A percentile compares a stretch with the other conserved stretches of the same genome.
Conservation (phyloP, 108 stramenopile species). For the Conticribra guillardii region DNA sequence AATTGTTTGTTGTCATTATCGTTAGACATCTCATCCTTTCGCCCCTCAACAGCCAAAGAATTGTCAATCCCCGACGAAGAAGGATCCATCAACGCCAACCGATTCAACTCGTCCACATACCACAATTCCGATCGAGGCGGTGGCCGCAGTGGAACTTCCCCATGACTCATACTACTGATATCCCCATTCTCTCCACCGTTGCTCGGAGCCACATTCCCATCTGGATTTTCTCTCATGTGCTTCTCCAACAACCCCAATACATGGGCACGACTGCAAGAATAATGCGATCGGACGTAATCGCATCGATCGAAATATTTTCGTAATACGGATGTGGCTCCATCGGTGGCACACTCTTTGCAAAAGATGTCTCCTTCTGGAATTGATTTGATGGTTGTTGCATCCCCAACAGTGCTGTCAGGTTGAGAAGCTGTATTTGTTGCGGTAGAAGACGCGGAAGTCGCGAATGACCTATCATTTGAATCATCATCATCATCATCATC, state of each 20-base stretch:
- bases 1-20: background rate
- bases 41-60: too few relatives aligned
- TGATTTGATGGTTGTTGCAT: conserved; percentile 4
- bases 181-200: background rate
- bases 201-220: conserved; percentile 24
- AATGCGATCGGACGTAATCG: conserved; percentile 36
- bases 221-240: conserved; percentile 49
- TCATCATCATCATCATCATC: conserved; percentile 3
- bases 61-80: background rate
- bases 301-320: conserved; percentile 59
- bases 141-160: too few relatives aligned
- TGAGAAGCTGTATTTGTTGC: background rate
- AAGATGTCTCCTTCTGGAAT: conserved; percentile 67
- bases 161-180: too few relatives aligned
- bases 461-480: background rate
- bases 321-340: conserved; percentile 53
- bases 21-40: background rate
- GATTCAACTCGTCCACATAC: conserved; percentile 37
- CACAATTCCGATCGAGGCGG: conserved; percentile 53
- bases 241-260: conserved; percentile 46
- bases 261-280: conserved; percentile 37
- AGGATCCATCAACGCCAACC: conserved; percentile 18
- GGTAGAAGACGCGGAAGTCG: background rate
- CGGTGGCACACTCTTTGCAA: conserved; percentile 56
- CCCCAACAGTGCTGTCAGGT: background rate